These are phyloP conservation scores for Penicillium waksmanii DNA, from an alignment of 495 filamentous ascomycete species.

Conservation along the genomic window DNA sequence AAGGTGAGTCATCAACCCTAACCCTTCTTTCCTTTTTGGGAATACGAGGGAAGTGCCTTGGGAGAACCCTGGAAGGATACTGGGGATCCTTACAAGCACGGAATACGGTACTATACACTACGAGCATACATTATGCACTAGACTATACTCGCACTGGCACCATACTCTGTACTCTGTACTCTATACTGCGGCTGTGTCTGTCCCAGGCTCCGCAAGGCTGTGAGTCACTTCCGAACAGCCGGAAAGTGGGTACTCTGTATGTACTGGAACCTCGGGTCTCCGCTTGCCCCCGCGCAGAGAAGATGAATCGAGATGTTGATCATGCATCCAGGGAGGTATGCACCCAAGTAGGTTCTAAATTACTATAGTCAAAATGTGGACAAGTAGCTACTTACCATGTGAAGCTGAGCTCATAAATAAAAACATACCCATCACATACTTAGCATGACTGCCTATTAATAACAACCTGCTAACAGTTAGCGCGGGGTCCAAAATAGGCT, in stretches of 20 bases:
- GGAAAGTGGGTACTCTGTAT: slow-evolving; percentile 14
- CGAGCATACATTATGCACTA: too few species aligned
- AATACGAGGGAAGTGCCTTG: slow-evolving; percentile 1
- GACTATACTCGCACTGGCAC: too few species aligned
- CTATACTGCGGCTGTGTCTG: not conserved
- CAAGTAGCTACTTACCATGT: too few species aligned
- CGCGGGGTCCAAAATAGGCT: slow-evolving; percentile 32
- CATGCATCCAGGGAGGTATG: too few species aligned
- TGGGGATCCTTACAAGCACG: too few species aligned
- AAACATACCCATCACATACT: too few species aligned
- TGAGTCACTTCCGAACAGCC: slow-evolving; percentile 17
- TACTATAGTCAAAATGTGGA: too few species aligned
- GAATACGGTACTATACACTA: too few species aligned
- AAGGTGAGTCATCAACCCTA: slow-evolving; percentile 19
- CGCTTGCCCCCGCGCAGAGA: slow-evolving; percentile 10
- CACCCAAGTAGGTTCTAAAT: too few species aligned
- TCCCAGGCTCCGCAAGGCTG: slow-evolving; percentile 11
- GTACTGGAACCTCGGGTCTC: slow-evolving; percentile 9
- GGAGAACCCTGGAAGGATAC: too few species aligned
- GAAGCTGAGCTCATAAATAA: too few species aligned
- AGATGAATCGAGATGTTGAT: not conserved
- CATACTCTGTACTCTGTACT: not conserved
- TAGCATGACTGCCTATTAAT: slow-evolving; percentile 17
- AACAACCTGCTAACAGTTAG: slow-evolving; percentile 14
- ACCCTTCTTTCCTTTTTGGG: slow-evolving; percentile 26